Evolutionary conservation across 208 protist genomes (phyloP).

Genomic region (Wallacemonas collosoma): DNA sequence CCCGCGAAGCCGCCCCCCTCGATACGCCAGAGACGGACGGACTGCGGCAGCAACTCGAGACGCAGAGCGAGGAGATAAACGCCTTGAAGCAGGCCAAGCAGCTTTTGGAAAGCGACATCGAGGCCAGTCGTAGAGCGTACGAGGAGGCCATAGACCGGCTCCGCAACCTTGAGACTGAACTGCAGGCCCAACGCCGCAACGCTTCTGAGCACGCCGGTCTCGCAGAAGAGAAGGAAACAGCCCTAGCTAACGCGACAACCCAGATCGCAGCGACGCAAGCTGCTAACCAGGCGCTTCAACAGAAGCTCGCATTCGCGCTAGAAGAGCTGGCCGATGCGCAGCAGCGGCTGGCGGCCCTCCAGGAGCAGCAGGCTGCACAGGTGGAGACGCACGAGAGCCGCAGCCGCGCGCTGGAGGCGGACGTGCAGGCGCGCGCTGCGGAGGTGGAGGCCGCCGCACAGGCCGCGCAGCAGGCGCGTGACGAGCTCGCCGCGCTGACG

Average conservation of each 20-base stretch:
- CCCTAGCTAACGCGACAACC: neutral
- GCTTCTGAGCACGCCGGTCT: too few species aligned
- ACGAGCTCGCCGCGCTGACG: conserved; percentile 9
- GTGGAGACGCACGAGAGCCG: conserved; percentile 16
- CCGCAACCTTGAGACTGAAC: too few species aligned
- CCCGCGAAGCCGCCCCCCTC: neutral
- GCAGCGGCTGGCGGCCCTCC: neutral
- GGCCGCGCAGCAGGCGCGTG: conserved; percentile 6
- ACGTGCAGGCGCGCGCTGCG: conserved; percentile 8
- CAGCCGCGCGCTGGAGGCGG: conserved; percentile 11
- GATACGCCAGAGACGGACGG: neutral
- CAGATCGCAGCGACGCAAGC: too few species aligned
- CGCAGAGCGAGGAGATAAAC: neutral
- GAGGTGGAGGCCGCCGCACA: conserved; percentile 12
- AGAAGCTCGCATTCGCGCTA: neutral
- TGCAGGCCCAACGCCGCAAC: too few species aligned
- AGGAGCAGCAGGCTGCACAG: conserved; percentile 12
- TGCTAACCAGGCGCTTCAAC: neutral
- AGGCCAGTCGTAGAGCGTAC: too few species aligned
- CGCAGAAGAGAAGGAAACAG: neutral
- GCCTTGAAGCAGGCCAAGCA: neutral
- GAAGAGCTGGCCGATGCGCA: neutral
- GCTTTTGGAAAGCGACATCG: neutral
- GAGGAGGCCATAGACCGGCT: too few species aligned
- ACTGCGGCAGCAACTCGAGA: neutral